These are phyloP conservation scores for Erythrophleum fordii DNA, from an alignment of 306 rosid species.

Conservation along the genomic window DNA sequence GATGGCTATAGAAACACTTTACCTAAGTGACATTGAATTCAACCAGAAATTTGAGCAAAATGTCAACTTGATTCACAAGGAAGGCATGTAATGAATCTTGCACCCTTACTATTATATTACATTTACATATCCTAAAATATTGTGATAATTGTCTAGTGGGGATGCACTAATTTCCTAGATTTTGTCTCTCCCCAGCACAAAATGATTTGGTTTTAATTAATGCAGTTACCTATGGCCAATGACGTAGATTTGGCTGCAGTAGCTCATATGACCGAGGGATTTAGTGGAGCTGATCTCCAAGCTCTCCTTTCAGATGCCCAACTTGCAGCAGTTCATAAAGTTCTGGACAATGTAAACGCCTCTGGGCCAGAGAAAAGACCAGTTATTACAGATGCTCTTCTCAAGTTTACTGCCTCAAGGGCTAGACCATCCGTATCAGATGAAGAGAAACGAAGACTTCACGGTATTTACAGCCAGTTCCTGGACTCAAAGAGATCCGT, in stretches of 20 bases:
- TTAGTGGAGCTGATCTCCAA: conserved; percentile 97
- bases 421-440: conserved; percentile 91
- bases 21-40: background rate
- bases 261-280: conserved; percentile 87
- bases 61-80: background rate
- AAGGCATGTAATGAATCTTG: background rate
- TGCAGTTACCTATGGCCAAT: conserved; percentile 73
- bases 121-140: background rate
- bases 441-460: conserved; percentile 78
- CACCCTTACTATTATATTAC: background rate
- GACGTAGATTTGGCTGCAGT: conserved; percentile 77
- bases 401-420: conserved; percentile 66
- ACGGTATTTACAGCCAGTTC: conserved; percentile 73
- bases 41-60: background rate
- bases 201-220: conserved; percentile 25
- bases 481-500: conserved; percentile 82
- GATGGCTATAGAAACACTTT: background rate
- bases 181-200: conserved; percentile 5
- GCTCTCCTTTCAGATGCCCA: conserved; percentile 96
- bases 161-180: conserved; percentile 20
- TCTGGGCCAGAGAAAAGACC: conserved; percentile 57
- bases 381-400: conserved; percentile 67
- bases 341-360: conserved; percentile 54
- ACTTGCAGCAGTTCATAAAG: conserved; percentile 93
- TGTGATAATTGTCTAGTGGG: background rate